Conservation (phyloP, 73 alveolate species). For the Paramecium bursaria region DNA sequence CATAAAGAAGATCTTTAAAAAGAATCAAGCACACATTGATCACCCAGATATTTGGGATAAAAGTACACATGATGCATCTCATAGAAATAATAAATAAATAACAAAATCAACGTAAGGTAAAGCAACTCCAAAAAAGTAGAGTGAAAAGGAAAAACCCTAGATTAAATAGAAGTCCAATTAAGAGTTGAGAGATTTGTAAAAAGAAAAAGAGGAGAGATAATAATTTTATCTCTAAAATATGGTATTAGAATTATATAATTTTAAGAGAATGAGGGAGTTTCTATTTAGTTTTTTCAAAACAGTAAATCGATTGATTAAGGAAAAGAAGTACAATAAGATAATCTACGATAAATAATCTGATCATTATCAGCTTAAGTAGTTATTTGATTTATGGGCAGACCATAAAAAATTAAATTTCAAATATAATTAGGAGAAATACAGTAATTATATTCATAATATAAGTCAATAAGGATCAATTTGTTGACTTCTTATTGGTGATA, state of each 20-base stretch:
- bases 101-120: background rate
- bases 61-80: slow-evolving; percentile 47
- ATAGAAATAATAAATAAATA: slow-evolving; percentile 12
- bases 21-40: slow-evolving; percentile 25
- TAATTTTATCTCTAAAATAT: slow-evolving; percentile 43
- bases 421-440: slow-evolving; percentile 23
- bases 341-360: slow-evolving; percentile 7
- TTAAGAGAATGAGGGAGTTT: slow-evolving; percentile 49
- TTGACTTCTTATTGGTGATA: slow-evolving; percentile 35
- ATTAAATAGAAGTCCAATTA: slow-evolving; percentile 5
- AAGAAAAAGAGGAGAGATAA: slow-evolving; percentile 44
- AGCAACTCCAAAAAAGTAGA: slow-evolving; percentile 3
- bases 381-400: slow-evolving; percentile 59
- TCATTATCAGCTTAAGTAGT: slow-evolving; percentile 16
- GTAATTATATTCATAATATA: background rate
- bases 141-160: background rate
- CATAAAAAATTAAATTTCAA: slow-evolving; percentile 38
- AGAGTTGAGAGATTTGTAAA: no score
- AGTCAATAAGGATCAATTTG: slow-evolving; percentile 40
- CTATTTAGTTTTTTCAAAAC: slow-evolving; percentile 52
- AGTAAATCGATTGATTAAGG: slow-evolving; percentile 16
- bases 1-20: slow-evolving; percentile 49
- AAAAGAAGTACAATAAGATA: slow-evolving; percentile 26
- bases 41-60: slow-evolving; percentile 65
- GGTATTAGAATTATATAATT: background rate